phyloP scores from a whole-genome alignment of 75 land plant species.

The Azolla pinnata region DNA sequence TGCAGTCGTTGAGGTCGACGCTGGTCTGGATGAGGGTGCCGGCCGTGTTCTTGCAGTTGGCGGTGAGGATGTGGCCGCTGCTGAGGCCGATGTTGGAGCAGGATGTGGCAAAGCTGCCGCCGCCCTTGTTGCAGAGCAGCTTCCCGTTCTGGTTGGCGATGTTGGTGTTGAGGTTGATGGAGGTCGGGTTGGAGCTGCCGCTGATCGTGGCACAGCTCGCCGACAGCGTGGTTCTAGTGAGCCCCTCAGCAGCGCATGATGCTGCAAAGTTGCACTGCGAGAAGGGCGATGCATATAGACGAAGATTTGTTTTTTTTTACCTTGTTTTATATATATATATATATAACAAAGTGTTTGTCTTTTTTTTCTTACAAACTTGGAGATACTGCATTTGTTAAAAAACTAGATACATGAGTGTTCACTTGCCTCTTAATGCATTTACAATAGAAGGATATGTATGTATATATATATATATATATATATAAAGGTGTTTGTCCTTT shows the following conservation, averaged over 20 bases:
- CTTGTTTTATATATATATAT: too few relatives aligned
- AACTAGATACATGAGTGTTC: too few relatives aligned
- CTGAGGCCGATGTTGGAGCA: constrained; percentile 3
- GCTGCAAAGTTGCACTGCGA: constrained; percentile 2
- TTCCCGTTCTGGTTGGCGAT: background rate
- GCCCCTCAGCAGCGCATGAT: background rate
- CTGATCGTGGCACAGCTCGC: background rate
- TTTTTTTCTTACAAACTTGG: too few relatives aligned
- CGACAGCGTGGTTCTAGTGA: background rate
- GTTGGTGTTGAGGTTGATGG: background rate
- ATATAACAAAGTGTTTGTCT: too few relatives aligned
- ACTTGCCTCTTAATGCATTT: too few relatives aligned
- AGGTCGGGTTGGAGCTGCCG: background rate
- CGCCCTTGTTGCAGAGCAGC: background rate
- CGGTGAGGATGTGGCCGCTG: background rate
- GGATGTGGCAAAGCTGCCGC: background rate
- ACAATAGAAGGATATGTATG: too few relatives aligned
- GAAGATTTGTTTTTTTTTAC: too few relatives aligned
- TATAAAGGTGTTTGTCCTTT: too few relatives aligned
- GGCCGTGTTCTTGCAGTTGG: background rate
- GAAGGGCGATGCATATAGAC: too few relatives aligned
- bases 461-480: too few relatives aligned
- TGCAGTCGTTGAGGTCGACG: constrained; percentile 2
- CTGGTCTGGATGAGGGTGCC: background rate
- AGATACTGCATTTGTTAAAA: too few relatives aligned